phyloP scores from a whole-genome alignment of 176 grass and related monocot genomes.

The Juncus effusus region DNA sequence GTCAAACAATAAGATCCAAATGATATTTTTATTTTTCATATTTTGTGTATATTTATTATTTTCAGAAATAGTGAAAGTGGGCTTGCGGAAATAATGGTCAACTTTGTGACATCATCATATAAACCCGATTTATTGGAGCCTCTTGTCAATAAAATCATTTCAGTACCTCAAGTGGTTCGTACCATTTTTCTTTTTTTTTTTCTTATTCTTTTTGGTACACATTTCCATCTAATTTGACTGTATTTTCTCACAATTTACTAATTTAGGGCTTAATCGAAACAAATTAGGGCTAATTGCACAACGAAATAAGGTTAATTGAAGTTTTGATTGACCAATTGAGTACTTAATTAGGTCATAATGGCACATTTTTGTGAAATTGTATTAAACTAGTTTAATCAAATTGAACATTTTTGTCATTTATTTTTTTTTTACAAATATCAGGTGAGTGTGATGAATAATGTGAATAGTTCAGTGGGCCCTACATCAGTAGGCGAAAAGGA shows the following conservation, averaged over 20 bases:
- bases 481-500: conserved; percentile 87
- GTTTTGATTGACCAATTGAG: too few relatives aligned
- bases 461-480: conserved; percentile 82
- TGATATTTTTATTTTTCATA: conserved; percentile 10
- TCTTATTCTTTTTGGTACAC: too few relatives aligned
- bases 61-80: conserved; percentile 60
- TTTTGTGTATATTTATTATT: conserved; percentile 25
- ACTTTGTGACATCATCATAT: conserved; percentile 91
- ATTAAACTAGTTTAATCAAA: background rate
- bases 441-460: conserved; percentile 90
- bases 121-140: conserved; percentile 59
- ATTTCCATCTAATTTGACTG: background rate
- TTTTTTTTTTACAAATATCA: too few relatives aligned
- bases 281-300: too few relatives aligned
- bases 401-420: conserved; percentile 8
- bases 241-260: background rate
- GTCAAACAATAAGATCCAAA: background rate
- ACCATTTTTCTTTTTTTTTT: background rate
- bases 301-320: too few relatives aligned
- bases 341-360: background rate
- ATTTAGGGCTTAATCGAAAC: too few relatives aligned
- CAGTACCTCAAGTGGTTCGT: conserved; percentile 88
- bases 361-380: background rate
- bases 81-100: conserved; percentile 89
- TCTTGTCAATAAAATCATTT: conserved; percentile 60